Conservation (phyloP, 257 asterid genomes). For the Solanum piurae region DNA sequence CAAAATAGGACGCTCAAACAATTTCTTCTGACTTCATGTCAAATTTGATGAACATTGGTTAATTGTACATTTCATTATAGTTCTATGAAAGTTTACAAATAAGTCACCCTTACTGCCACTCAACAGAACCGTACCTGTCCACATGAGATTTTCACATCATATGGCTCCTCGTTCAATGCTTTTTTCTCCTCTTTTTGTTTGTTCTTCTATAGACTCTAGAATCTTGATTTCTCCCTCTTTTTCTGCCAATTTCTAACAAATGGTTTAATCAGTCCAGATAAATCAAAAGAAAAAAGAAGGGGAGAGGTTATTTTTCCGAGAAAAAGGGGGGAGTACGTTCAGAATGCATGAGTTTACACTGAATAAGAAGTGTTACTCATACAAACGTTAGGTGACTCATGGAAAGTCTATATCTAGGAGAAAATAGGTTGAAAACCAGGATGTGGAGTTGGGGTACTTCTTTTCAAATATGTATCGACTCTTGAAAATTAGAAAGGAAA, state of each 20-base stretch:
- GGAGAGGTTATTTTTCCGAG: not conserved
- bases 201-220: not conserved
- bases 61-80: not conserved
- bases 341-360: not conserved
- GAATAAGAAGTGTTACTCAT: not conserved
- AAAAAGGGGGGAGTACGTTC: too few species aligned
- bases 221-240: not conserved
- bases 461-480: not conserved
- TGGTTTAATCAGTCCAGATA: not conserved
- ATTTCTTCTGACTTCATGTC: not conserved
- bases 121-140: not conserved
- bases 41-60: not conserved
- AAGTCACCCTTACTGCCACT: not conserved
- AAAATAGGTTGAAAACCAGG: not conserved
- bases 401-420: not conserved
- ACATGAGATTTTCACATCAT: not conserved
- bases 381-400: not conserved
- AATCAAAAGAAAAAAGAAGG: not conserved
- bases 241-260: not conserved
- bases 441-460: not conserved
- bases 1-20: not conserved
- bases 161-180: not conserved
- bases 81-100: not conserved
- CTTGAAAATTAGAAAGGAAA: not conserved
- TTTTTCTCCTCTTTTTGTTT: not conserved